Percentiles rank a stretch among this genome's conserved stretches.
Conservation (phyloP, 2,329 filamentous ascomycete species). For the Zymoseptoria crescenta region DNA sequence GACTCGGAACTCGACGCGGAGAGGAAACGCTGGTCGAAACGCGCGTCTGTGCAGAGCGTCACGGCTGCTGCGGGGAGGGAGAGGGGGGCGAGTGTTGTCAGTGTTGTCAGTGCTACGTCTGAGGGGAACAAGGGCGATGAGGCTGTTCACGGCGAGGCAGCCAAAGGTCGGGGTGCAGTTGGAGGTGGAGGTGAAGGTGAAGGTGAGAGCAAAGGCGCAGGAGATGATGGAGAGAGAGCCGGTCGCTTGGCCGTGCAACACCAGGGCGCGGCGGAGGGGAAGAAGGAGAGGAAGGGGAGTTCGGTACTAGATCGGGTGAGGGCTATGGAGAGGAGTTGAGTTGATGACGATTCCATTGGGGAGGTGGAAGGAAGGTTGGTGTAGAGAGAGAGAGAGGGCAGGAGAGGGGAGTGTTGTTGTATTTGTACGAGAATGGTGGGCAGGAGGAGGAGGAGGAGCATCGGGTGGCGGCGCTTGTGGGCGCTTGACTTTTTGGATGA, state of each 20-base stretch:
- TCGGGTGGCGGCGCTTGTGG: too few species aligned
- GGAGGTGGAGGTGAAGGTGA: not conserved
- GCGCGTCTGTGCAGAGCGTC: not conserved
- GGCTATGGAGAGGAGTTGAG: slow-evolving; percentile 15
- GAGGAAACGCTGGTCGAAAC: not conserved
- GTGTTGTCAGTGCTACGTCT: not conserved
- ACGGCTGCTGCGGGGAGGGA: not conserved
- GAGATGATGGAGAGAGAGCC: not conserved
- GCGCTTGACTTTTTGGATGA: too few species aligned
- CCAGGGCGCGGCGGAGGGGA: not conserved
- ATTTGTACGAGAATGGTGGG: too few species aligned
- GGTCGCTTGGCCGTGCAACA: not conserved
- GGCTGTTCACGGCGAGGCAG: not conserved
- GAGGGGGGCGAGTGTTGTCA: not conserved
- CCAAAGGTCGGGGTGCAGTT: not conserved
- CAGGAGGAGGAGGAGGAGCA: too few species aligned
- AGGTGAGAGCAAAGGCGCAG: not conserved
- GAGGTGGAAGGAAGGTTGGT: too few species aligned
- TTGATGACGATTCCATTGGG: too few species aligned
- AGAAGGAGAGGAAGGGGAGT: slow-evolving; percentile 14
- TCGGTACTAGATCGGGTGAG: slow-evolving; percentile 17
- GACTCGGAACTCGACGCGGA: not conserved
- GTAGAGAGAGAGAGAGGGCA: too few species aligned
- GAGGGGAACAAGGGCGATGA: not conserved
- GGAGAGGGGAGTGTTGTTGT: too few species aligned